Conservation (phyloP, 2,329 filamentous ascomycete genomes). For the Coccinonectria pachysandricola region DNA sequence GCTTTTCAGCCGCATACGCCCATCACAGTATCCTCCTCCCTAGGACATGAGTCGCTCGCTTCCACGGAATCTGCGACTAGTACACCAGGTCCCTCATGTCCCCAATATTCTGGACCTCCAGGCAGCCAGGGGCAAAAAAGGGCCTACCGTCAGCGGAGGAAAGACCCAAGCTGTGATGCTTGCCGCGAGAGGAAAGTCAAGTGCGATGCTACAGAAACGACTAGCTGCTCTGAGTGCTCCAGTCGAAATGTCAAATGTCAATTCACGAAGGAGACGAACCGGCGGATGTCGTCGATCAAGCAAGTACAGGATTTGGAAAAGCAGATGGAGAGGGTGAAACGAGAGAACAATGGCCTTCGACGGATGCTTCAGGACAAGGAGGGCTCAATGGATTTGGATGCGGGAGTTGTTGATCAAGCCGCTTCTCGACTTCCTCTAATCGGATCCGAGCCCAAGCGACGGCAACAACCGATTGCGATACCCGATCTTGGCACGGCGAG, state of each 20-base stretch:
- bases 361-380: conserved; percentile 48
- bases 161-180: conserved; percentile 95
- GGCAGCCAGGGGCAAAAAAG: conserved; percentile 65
- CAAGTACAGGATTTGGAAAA: conserved; percentile 96
- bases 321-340: conserved; percentile 69
- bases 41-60: conserved; percentile 51
- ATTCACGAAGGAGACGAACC: conserved; percentile 97
- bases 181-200: conserved; percentile 79
- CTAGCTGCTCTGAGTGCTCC: conserved; percentile 93
- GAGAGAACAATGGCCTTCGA: conserved; percentile 67
- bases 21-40: conserved; percentile 35
- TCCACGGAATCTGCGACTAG: conserved; percentile 47
- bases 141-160: conserved; percentile 87
- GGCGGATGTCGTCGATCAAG: conserved; percentile 98
- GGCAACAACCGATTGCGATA: conserved; percentile 48
- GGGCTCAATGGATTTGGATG: conserved; percentile 39
- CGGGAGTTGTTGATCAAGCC: conserved; percentile 37
- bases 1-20: conserved; percentile 45
- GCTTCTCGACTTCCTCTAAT: conserved; percentile 53
- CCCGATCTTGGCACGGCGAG: conserved; percentile 64
- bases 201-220: conserved; percentile 94
- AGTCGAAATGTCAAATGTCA: conserved; percentile 96
- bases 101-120: conserved; percentile 32
- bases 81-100: conserved; percentile 35
- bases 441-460: conserved; percentile 53